Percentiles rank a stretch among this genome's conserved stretches.
Evolutionary conservation across 2,329 filamentous ascomycete genomes (phyloP).

Genomic region (Ciborinia camelliae): DNA sequence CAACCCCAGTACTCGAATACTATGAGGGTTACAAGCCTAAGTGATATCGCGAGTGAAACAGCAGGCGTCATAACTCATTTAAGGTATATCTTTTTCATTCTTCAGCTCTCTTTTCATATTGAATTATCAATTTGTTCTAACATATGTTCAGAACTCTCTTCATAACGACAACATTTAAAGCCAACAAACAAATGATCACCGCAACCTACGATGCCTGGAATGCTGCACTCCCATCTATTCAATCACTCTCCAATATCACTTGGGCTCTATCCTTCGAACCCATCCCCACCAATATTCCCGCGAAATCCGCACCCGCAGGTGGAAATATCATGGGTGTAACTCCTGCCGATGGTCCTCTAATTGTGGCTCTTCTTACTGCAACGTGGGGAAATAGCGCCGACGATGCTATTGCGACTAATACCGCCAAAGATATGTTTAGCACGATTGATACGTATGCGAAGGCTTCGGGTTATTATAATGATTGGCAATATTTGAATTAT

Average conservation of each 20-base stretch:
- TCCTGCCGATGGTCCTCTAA: slow-evolving; percentile 5
- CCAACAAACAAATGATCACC: not conserved
- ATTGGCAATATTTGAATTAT: slow-evolving; percentile 44
- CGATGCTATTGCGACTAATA: not conserved
- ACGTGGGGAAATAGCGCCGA: slow-evolving; percentile 5
- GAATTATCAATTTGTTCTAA: not conserved
- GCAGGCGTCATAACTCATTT: not conserved
- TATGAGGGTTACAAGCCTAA: not conserved
- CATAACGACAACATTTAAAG: slow-evolving; percentile 2
- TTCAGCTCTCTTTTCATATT: not conserved
- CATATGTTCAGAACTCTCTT: not conserved
- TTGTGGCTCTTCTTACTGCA: slow-evolving; percentile 1
- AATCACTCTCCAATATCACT: not conserved
- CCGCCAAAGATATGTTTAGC: not conserved
- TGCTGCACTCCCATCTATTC: not conserved
- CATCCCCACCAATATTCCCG: not conserved
- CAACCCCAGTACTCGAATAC: slow-evolving; percentile 3
- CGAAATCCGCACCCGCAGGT: not conserved
- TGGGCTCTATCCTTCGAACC: slow-evolving; percentile 8
- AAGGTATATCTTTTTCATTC: not conserved
- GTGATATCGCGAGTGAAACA: not conserved
- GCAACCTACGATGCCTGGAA: not conserved
- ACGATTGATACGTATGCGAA: not conserved
- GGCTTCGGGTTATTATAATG: not conserved
- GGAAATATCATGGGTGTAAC: slow-evolving; percentile 13